Conservation (phyloP, 2,329 filamentous ascomycete species). For the Ophiocordyceps camponoti-leonardi region DNA sequence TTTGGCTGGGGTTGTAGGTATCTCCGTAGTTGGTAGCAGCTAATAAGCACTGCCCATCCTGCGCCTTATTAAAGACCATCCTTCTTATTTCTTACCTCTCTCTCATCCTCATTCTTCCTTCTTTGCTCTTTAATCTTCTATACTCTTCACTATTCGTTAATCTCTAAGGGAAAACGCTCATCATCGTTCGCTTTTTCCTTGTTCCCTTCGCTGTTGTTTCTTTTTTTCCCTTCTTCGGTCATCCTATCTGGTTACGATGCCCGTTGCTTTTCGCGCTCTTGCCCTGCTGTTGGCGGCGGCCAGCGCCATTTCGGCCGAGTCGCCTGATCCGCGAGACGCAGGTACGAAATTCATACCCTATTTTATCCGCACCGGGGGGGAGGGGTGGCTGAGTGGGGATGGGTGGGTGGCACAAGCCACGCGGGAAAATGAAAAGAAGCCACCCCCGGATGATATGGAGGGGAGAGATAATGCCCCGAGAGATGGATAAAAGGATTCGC, state of each 20-base stretch:
- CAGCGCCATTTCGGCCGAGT: background rate
- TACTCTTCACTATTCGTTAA: background rate
- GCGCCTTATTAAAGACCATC: conserved; percentile 1
- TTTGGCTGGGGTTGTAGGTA: too few species aligned
- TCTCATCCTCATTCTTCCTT: background rate
- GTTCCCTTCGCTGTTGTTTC: too few species aligned
- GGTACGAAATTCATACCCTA: background rate
- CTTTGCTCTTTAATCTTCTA: background rate
- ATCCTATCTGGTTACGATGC: too few species aligned
- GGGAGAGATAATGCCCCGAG: too few species aligned
- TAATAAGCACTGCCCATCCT: background rate
- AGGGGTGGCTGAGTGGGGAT: too few species aligned
- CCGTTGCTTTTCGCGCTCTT: background rate
- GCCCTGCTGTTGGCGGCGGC: background rate
- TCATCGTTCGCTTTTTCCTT: background rate
- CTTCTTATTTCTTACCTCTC: conserved; percentile 1
- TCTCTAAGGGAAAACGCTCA: background rate
- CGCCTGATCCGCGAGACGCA: background rate
- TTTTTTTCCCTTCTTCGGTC: too few species aligned
- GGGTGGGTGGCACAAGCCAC: background rate
- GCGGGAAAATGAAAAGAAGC: too few species aligned
- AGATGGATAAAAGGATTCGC: background rate
- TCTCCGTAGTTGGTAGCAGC: background rate
- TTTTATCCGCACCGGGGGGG: too few species aligned
- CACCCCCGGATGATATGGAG: too few species aligned